Conservation (phyloP, 2,329 filamentous ascomycete genomes). For the Metarhizium robertsii region DNA sequence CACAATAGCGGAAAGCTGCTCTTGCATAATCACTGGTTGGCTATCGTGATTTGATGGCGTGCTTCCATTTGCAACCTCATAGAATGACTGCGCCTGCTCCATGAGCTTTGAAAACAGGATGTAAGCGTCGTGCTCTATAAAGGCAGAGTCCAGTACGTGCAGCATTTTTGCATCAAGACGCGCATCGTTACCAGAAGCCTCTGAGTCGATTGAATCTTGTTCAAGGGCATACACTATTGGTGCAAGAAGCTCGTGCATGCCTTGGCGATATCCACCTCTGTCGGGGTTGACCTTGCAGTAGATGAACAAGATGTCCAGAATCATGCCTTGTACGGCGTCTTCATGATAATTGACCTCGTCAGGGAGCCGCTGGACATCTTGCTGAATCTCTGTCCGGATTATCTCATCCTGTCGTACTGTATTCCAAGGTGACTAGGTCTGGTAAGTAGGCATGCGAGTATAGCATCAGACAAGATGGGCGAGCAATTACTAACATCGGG, state of each 20-base stretch:
- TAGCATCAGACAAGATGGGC: background rate
- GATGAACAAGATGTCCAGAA: slow-evolving; percentile 85
- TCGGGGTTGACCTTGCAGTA: slow-evolving; percentile 88
- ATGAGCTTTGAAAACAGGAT: slow-evolving; percentile 78
- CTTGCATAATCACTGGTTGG: slow-evolving; percentile 14
- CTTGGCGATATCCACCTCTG: slow-evolving; percentile 86
- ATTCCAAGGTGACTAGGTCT: slow-evolving; percentile 73
- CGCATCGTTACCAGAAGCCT: slow-evolving; percentile 21
- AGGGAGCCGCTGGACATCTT: slow-evolving; percentile 89
- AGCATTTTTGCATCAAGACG: slow-evolving; percentile 44
- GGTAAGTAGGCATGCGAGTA: background rate
- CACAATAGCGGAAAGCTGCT: slow-evolving; percentile 55
- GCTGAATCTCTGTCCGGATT: slow-evolving; percentile 78
- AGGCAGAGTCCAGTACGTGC: slow-evolving; percentile 60
- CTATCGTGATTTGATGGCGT: slow-evolving; percentile 9
- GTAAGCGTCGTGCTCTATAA: slow-evolving; percentile 86
- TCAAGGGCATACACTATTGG: slow-evolving; percentile 80
- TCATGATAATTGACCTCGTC: slow-evolving; percentile 87
- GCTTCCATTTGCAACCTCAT: slow-evolving; percentile 48
- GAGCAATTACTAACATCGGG: slow-evolving; percentile 34
- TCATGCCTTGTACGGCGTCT: slow-evolving; percentile 64
- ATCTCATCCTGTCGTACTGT: slow-evolving; percentile 76
- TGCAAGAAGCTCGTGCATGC: slow-evolving; percentile 94
- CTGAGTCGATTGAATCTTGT: slow-evolving; percentile 62
- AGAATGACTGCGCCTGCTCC: slow-evolving; percentile 78